phyloP scores from a whole-genome alignment of 2,329 filamentous ascomycete genomes.

The Amphichorda felina region DNA sequence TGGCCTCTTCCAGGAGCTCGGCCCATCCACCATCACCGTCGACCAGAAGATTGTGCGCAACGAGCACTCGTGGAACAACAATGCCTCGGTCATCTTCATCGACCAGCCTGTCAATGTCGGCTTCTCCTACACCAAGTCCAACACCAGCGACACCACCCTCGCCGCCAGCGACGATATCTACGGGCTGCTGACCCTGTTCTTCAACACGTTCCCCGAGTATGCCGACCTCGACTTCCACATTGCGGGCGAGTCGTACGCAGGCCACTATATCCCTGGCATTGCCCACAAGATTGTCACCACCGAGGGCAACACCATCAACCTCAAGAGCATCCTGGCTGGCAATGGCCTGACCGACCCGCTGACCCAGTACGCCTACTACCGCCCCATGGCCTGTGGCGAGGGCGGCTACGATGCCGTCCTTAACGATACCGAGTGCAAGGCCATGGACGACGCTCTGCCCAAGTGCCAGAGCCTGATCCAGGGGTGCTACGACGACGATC shows the following conservation, averaged over 20 bases:
- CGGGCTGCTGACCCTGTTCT: slow-evolving; percentile 93
- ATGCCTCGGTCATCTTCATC: slow-evolving; percentile 97
- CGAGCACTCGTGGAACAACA: slow-evolving; percentile 88
- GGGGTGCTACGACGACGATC: slow-evolving; percentile 85
- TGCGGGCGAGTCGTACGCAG: slow-evolving; percentile 88
- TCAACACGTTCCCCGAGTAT: slow-evolving; percentile 97
- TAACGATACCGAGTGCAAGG: slow-evolving; percentile 60
- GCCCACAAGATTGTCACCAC: slow-evolving; percentile 83
- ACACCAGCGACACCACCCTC: slow-evolving; percentile 89
- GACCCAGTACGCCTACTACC: slow-evolving; percentile 95
- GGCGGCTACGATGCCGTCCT: slow-evolving; percentile 89
- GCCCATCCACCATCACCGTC: slow-evolving; percentile 78
- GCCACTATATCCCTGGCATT: slow-evolving; percentile 92
- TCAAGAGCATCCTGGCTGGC: slow-evolving; percentile 88
- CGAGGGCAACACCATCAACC: slow-evolving; percentile 96
- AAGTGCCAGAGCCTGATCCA: slow-evolving; percentile 83
- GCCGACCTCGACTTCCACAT: slow-evolving; percentile 95
- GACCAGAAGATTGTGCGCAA: slow-evolving; percentile 77
- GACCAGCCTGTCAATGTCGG: slow-evolving; percentile 98
- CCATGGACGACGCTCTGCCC: slow-evolving; percentile 86
- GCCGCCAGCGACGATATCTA: slow-evolving; percentile 98
- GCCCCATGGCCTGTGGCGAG: slow-evolving; percentile 93
- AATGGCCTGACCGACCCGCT: slow-evolving; percentile 97
- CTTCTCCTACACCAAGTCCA: slow-evolving; percentile 88
- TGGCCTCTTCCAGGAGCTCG: slow-evolving; percentile 94